phyloP scores from a whole-genome alignment of 179 eudicot genomes.

The Nepenthes alata region DNA sequence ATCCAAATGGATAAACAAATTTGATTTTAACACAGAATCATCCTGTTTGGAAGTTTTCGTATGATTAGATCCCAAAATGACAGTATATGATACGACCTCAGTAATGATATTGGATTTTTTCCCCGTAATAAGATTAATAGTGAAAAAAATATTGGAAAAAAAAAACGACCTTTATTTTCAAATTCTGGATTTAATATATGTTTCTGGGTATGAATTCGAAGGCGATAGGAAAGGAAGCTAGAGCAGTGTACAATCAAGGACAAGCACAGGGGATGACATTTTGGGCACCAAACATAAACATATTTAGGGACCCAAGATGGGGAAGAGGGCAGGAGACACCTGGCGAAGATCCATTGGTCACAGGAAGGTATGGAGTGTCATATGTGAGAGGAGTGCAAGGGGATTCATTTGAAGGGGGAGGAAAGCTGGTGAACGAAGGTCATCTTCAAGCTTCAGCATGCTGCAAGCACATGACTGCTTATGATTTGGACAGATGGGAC shows the following conservation, averaged over 20 bases:
- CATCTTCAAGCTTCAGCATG: conserved; percentile 81
- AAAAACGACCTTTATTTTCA: too few species aligned
- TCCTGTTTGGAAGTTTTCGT: too few species aligned
- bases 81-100: too few species aligned
- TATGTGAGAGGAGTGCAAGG: conserved; percentile 84
- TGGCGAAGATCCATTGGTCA: conserved; percentile 78
- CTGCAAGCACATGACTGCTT: conserved; percentile 92
- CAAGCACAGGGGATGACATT: conserved; percentile 87
- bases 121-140: too few species aligned
- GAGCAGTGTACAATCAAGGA: conserved; percentile 77
- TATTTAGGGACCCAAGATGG: conserved; percentile 93
- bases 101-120: too few species aligned
- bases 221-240: conserved; percentile 77
- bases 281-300: conserved; percentile 95
- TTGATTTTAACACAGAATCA: too few species aligned
- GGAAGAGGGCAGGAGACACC: conserved; percentile 96
- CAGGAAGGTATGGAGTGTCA: conserved; percentile 49
- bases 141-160: too few species aligned
- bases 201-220: conserved; percentile 4
- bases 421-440: conserved; percentile 11
- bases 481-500: conserved; percentile 80
- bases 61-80: too few species aligned
- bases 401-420: conserved; percentile 48
- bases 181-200: too few species aligned
- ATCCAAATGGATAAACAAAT: too few species aligned